Evolutionary conservation across 176 grass and related monocot species (phyloP).

Genomic region (Olyra latifolia): DNA sequence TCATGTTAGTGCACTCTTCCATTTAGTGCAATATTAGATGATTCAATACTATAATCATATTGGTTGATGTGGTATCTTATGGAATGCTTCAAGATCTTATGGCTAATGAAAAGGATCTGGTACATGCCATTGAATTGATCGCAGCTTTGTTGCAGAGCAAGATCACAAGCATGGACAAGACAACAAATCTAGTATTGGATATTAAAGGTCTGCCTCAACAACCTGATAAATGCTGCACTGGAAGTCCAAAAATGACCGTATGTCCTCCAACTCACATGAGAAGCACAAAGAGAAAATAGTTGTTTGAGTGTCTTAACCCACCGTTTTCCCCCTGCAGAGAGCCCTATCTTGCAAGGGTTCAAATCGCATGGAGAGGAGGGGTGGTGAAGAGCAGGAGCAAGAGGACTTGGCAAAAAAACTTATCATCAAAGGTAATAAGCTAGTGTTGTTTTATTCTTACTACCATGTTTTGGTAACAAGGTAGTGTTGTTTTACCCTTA

Average conservation of each 20-base stretch:
- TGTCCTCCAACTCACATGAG: slow-evolving; percentile 23
- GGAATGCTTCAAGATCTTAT: slow-evolving; percentile 2
- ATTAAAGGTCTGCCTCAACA: slow-evolving; percentile 73
- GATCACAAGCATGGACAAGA: slow-evolving; percentile 68
- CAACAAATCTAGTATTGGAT: slow-evolving; percentile 69
- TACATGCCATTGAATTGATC: slow-evolving; percentile 1
- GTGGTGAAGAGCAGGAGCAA: slow-evolving; percentile 66
- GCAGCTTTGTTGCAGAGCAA: slow-evolving; percentile 39
- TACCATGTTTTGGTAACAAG: slow-evolving; percentile 16
- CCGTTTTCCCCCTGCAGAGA: slow-evolving; percentile 49
- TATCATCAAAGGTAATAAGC: slow-evolving; percentile 67
- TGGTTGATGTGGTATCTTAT: background rate
- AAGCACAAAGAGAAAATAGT: background rate
- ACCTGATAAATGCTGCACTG: slow-evolving; percentile 79
- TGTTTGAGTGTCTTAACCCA: background rate
- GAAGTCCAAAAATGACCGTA: slow-evolving; percentile 81
- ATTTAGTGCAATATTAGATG: slow-evolving; percentile 29
- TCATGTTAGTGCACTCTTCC: slow-evolving; percentile 1
- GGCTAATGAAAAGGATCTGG: slow-evolving; percentile 9
- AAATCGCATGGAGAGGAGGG: slow-evolving; percentile 65
- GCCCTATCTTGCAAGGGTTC: slow-evolving; percentile 88
- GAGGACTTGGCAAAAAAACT: slow-evolving; percentile 70
- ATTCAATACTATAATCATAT: background rate
- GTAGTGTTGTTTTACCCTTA: background rate
- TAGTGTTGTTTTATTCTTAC: background rate